Base-by-base conservation (phyloP, 2,329 filamentous ascomycete genomes). In the Esteya vermicola region DNA sequence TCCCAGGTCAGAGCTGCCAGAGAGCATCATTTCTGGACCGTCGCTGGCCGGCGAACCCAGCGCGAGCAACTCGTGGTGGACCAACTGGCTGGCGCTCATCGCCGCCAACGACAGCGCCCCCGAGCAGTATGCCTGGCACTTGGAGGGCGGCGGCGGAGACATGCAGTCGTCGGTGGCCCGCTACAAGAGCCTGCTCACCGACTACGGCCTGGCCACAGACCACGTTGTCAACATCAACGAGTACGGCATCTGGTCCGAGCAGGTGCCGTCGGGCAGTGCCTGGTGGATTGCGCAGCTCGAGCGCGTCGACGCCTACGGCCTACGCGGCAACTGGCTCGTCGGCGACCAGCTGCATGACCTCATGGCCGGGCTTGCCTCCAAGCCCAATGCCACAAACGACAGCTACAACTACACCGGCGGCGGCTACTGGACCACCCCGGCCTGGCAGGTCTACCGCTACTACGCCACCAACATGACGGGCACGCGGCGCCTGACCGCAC, bases 231-330 rank as follows among this genome's bases (percentile, higher is more conserved):
- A 67, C 43, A 58, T 70, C 48, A 68, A 70, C 44, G 67, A 70
- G 45, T 70, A 70, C 44, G 65, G 54, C 4, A 50, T 48, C 2
- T 54, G 48, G 18, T 45, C 45, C 7, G 60, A 69, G 45, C 61
- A 69, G 40, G 52, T 59, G 9, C 60, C 65, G 0, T 50, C 58
- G 0, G 56, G 52, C 5, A 52, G 58, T 1, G 65, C 58, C 0
- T 70, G 58, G 54, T 69, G 60, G 53, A 63, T 70, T 26, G 50
- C 59, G 2, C 62, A 61, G 20, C 57, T 70, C 1, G 66, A 70
- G 43, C 57, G 66, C 1, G 51, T 59, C 48, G 56, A 67, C 41
- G 48, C 57, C 4, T 47, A 50, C 9, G 64, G 64, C 1, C 51
- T 68, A 1, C 56, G 64, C 4, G 64, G 60, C 1, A 67, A 68